Evolutionary conservation across 164 flowering plant species (phyloP), one percentile per base, ranked within the genome.

Genomic region (Pachysandra terminalis): DNA sequence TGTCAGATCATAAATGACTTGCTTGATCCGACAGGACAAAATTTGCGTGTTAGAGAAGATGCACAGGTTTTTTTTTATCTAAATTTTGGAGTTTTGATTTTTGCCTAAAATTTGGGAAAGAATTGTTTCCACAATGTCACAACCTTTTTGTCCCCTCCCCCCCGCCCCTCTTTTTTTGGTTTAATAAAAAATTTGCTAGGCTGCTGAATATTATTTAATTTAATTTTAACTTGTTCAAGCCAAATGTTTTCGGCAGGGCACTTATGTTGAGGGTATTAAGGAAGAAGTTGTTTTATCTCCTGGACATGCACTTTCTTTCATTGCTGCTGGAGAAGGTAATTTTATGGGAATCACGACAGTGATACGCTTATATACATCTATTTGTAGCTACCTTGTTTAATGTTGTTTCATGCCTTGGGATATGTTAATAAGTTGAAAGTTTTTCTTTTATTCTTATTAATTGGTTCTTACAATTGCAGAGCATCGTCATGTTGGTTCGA

Each of bases 301-400:
- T 68, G 99, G 99, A 25, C 99, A 96, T 82, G 99, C 88, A 21
- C 90, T 96, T 70, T 96, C 99, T 66, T 96, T 96, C 69, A 93
- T 96, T 84, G 99, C 99, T 70, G 94, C 99, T 68, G 99, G 99
- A 32, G 98, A 96, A 90, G 99, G 99, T 96, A 79, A n/a, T 22
- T 22, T 61, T 35, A 8, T 55, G 28, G 32, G 32, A 26, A 24
- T 62, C 16, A 3, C 23, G n/a, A 19, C 17, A 6, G 2, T 13
- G 1, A 9, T 27, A 22, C 52, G 5, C 16, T 8, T 27, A 9
- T 17, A n/a, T n/a, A n/a, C n/a, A n/a, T n/a, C n/a, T n/a, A n/a
- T n/a, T n/a, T n/a, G n/a, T n/a, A n/a, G n/a, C n/a, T n/a, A 32
- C 37, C 7, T 32, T 32, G 37, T 3, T 32, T 32, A 7, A 32